Evolutionary conservation across 495 filamentous ascomycete genomes (phyloP), one percentile per base, ranked within the genome.

Genomic region (Aspergillus diversus): DNA sequence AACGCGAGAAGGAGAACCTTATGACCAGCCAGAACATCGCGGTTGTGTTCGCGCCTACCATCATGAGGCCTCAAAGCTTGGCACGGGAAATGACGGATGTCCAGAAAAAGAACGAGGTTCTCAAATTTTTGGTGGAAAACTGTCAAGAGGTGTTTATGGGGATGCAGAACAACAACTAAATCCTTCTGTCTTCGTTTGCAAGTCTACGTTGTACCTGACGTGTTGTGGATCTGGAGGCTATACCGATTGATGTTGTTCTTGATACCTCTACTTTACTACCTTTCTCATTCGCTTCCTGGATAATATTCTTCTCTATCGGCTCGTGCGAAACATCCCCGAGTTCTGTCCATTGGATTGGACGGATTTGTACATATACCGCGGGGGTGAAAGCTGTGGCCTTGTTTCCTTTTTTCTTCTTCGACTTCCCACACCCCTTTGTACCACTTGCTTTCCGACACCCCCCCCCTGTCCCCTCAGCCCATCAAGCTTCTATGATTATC

Each of bases 31-130:
- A 91, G 71, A 99, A 99, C 67, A 80, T 98, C 42, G 92, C 96
- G 5, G 96, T 99, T 60, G 96, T 99, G 33, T 99, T 99, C 69
- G 96, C 96, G 32, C 96, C 96, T 31, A 99, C 96, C 7, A 92
- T 99, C 63, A 95, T 99, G 90, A 83, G 95, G 55, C 92, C 96
- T 31, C 80, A 87, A 71, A 92, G 87, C 64, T 79, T 97, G 65
- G 91, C 96, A 65, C 88, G 92, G 59, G 96, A 99, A 73, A 96
- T 98, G 90, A 92, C 88, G 12, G 96, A 99, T 67, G 95, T 96
- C 80, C 90, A 94, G 66, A 85, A 90, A 61, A 97, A 97, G 84
- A 96, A 96, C 62, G 80, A 87, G 52, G 92, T 91, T 13, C 86
- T 98, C 67, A 93, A 96, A 73, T 96, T 93, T 71, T 75, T 97